Evolutionary conservation across 495 filamentous ascomycete genomes (phyloP).

Genomic region (Lasiosphaeria hispida): DNA sequence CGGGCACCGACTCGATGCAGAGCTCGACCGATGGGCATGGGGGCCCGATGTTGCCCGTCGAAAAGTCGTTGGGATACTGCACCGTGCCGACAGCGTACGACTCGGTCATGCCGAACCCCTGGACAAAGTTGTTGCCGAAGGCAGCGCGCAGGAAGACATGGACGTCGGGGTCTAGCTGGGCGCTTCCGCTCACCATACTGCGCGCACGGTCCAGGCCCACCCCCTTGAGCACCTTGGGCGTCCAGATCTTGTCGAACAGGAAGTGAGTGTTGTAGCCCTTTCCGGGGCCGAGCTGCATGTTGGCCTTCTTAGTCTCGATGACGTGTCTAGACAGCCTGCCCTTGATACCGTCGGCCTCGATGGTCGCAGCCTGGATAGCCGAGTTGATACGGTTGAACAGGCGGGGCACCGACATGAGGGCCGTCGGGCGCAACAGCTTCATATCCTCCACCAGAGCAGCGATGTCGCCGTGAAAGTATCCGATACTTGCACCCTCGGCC

Average conservation of each 20-base stretch:
- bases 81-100: constrained; percentile 77
- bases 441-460: constrained; percentile 84
- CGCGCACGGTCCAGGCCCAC: constrained; percentile 74
- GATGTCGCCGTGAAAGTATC: constrained; percentile 95
- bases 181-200: constrained; percentile 82
- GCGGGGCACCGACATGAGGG: constrained; percentile 84
- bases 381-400: constrained; percentile 89
- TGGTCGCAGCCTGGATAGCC: constrained; percentile 72
- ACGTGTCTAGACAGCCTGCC: constrained; percentile 79
- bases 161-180: constrained; percentile 82
- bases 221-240: constrained; percentile 77
- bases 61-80: constrained; percentile 68
- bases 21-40: constrained; percentile 65
- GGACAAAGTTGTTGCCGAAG: constrained; percentile 74
- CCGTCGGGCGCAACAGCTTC: constrained; percentile 79
- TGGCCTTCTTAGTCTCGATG: constrained; percentile 74
- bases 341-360: constrained; percentile 76
- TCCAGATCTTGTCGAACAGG: constrained; percentile 90
- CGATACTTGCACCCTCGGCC: constrained; percentile 71
- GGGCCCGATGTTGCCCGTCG: constrained; percentile 77
- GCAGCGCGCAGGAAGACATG: constrained; percentile 85
- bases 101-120: constrained; percentile 95
- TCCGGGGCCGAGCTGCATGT: constrained; percentile 65
- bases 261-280: constrained; percentile 78
- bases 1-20: constrained; percentile 83